Evolutionary conservation across 306 rosid genomes (phyloP), one percentile per base, ranked within the genome.

Genomic region (Lablab purpureus): DNA sequence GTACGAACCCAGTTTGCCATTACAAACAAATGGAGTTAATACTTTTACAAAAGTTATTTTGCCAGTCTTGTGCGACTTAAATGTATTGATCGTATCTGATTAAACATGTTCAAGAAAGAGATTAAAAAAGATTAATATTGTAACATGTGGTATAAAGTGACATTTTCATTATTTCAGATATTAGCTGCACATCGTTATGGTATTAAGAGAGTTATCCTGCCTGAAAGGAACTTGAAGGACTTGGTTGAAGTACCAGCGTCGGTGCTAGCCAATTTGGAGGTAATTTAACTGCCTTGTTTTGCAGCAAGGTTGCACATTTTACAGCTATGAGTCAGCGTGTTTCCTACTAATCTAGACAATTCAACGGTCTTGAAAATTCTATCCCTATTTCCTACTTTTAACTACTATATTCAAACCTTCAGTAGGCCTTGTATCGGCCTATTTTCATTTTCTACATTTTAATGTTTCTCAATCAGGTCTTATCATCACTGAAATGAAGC

Each of bases 141-240:
- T 40, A 7, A 41, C 27, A 22, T 50, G 68, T 70, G 68, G 40
- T 36, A 52, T 80, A 28, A 76, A 59, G 41, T 67, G 72, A 74
- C 62, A 59, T 46, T 83, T 59, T 76, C 60, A 62, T 75, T 75
- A 9, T 49, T 49, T 75, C 75, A 96, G 99, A 84, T 96, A 82
- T 87, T 96, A 88, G 99, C 97, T 49, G 99, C 99, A 19, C 97
- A 96, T 67, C 94, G 99, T 60, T 85, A 75, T 60, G 99, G 99
- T 76, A 90, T 96, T 59, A 96, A 84, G 78, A 93, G 99, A 79
- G 93, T 96, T 67, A 93, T 96, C 81, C 87, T 96, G 23, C 99
- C 99, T 41, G 94, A 96, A 84, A 90, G 97, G 89, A 96, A 96
- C 84, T 80, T 88, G 93, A 96, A 96, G 82, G 99, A 96, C 88